Evolutionary conservation across 2,329 filamentous ascomycete genomes (phyloP).

Genomic region (Blastomyces parvus): DNA sequence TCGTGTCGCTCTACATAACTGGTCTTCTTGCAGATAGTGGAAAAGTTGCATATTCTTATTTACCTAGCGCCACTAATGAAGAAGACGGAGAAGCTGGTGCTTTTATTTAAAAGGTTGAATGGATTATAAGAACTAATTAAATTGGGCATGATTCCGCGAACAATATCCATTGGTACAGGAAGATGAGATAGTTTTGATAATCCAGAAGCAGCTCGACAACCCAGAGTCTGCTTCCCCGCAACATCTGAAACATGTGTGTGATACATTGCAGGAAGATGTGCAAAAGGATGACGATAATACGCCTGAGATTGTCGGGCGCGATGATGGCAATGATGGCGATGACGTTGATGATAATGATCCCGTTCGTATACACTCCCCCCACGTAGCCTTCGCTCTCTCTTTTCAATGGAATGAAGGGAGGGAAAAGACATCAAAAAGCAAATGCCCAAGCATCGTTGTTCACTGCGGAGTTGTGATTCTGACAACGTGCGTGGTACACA

Average conservation of each 20-base stretch:
- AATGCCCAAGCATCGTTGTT: slow-evolving; percentile 7
- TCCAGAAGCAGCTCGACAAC: slow-evolving; percentile 2
- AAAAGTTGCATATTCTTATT: not conserved
- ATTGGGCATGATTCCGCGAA: not conserved
- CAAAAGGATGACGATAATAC: not conserved
- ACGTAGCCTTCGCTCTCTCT: not conserved
- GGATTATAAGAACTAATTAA: not conserved
- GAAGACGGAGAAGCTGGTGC: not conserved
- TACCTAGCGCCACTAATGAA: not conserved
- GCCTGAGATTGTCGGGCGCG: slow-evolving; percentile 2
- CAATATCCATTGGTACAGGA: not conserved
- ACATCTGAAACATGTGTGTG: not conserved
- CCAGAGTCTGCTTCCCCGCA: not conserved
- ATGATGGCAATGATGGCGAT: not conserved
- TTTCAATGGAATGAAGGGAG: not conserved
- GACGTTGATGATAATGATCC: slow-evolving; percentile 2
- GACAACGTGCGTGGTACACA: slow-evolving; percentile 28
- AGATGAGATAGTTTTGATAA: slow-evolving; percentile 6
- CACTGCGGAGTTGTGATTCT: slow-evolving; percentile 15
- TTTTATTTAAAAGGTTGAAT: not conserved
- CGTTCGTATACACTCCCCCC: slow-evolving; percentile 11
- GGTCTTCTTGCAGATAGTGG: not conserved
- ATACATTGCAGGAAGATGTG: not conserved
- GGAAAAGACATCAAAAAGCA: not conserved
- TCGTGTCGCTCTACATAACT: not conserved